Evolutionary conservation across 208 protist species (phyloP), one percentile per base, ranked within the genome.

Genomic region (Herpetomonas tarakana): DNA sequence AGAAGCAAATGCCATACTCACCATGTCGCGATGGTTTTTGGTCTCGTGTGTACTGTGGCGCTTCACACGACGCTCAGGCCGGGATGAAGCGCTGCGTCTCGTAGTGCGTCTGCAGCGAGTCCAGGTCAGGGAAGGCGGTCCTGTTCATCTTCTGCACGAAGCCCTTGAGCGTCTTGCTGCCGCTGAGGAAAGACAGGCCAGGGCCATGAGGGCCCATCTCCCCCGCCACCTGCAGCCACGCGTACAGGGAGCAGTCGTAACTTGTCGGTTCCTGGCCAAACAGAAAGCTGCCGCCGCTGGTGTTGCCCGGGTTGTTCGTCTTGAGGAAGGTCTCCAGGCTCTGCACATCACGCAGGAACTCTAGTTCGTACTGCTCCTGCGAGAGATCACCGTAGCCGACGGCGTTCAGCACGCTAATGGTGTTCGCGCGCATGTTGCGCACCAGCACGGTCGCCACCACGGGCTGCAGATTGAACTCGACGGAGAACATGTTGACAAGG

Each of bases 221-320:
- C 11, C 53, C 38, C 16, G 72, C 73, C 14, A 91, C 69, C 41
- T 86, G 80, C 66, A 91, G 66, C 72, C 78, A 86, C 16, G 74
- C 84, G 65, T 84, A 91, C 14, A 83, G 47, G 45, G 72, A 69
- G 63, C 77, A 83, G 65, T 91, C 84, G 64, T 86, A 88, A n/a
- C 69, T 78, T n/a, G 72, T 79, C 14, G 81, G 80, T 0, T 19
- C 49, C 21, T 72, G 54, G 27, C 84, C 84, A 39, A 86, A 79
- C 18, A 86, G 53, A 58, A 86, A 91, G 35, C 14, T 41, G 9
- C 35, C 35, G 35, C 35, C 35, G 35, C 35, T 41, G 35, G 9
- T 41, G 14, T 41, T 6, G 9, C 14, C 14, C 9, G 9, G 6
- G 35, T 41, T 41, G 35, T 46, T 53, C 9, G 24, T 52, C 3